Conservation (phyloP, 768 basidiomycete genomes). For the Amanita polypyramis region DNA sequence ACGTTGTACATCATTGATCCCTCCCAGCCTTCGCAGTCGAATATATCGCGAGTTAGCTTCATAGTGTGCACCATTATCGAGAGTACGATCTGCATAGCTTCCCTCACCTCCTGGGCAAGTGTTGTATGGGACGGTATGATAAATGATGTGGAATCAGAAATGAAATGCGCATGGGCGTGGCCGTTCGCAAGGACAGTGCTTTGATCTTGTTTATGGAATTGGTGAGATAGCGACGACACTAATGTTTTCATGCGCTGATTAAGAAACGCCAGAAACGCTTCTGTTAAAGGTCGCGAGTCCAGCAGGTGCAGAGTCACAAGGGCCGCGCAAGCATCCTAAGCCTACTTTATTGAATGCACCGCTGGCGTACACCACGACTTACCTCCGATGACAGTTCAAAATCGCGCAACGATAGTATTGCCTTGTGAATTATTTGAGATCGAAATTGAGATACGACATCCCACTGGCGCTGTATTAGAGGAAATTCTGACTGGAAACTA, state of each 20-base stretch:
- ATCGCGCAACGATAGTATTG: conserved; percentile 73
- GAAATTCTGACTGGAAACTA: conserved; percentile 62
- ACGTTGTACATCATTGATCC: conserved; percentile 44
- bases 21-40: conserved; percentile 25
- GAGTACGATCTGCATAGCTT: conserved; percentile 40
- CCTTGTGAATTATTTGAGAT: conserved; percentile 79
- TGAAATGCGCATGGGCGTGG: conserved; percentile 16
- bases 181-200: conserved; percentile 23
- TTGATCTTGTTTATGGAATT: conserved; percentile 22
- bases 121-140: conserved; percentile 19
- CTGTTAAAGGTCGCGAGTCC: conserved; percentile 71
- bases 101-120: conserved; percentile 40
- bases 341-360: conserved; percentile 1
- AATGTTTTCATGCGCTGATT: conserved; percentile 59
- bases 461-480: conserved; percentile 89
- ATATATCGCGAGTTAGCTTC: conserved; percentile 44
- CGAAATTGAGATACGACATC: conserved; percentile 82
- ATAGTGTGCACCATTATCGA: conserved; percentile 52
- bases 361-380: conserved; percentile 12
- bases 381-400: conserved; percentile 42
- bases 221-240: conserved; percentile 11
- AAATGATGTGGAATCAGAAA: conserved; percentile 1
- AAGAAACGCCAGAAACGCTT: conserved; percentile 63
- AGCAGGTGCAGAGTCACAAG: conserved; percentile 81
- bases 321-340: conserved; percentile 64